phyloP scores from a whole-genome alignment of 345 rosid genomes.

The Syzygium grande region DNA sequence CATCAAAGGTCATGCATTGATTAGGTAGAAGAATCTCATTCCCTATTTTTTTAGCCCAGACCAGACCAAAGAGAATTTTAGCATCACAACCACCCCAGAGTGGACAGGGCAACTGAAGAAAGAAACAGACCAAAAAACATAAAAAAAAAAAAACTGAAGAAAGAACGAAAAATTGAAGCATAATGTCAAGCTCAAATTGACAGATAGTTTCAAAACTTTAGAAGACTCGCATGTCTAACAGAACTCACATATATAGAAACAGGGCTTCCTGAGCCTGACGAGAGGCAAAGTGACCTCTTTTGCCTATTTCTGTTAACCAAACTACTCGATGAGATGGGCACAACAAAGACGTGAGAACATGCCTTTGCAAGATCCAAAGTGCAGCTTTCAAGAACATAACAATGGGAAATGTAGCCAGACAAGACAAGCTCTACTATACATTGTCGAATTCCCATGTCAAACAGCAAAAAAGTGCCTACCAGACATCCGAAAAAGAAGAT shows the following conservation, averaged over 20 bases:
- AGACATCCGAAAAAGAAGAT: neutral
- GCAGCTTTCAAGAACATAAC: neutral
- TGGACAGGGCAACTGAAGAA: neutral
- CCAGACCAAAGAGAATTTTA: neutral
- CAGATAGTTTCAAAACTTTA: neutral
- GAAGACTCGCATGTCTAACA: neutral
- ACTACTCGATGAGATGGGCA: neutral
- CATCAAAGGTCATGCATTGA: neutral
- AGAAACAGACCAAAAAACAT: neutral
- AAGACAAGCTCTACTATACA: neutral
- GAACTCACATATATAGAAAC: neutral
- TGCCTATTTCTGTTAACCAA: neutral
- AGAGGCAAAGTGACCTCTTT: neutral
- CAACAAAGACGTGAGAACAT: neutral
- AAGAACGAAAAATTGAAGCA: neutral
- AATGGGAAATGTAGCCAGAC: neutral
- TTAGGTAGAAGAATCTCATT: neutral
- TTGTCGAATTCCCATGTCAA: neutral
- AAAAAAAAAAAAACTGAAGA: neutral
- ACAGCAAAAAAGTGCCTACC: neutral
- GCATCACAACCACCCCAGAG: neutral
- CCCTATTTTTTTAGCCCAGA: neutral
- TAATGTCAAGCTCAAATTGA: neutral
- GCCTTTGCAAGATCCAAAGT: neutral
- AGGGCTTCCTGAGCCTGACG: neutral